Evolutionary conservation across 129 eudicot genomes (phyloP).

Genomic region (sunflower (Helianthus annuus)): DNA sequence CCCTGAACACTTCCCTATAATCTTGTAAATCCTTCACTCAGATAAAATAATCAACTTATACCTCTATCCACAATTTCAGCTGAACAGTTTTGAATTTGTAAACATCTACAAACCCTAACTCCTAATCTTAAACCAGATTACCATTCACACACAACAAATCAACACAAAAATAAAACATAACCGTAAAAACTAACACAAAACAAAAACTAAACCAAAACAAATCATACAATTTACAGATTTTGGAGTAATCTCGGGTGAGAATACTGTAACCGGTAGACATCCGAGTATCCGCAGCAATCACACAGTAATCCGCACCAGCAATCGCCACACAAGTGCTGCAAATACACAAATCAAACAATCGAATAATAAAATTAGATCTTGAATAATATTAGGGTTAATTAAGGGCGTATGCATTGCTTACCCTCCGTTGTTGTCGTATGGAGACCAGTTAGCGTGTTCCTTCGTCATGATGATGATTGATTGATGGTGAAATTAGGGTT

Average conservation of each 20-base stretch:
- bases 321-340: conserved; percentile 89
- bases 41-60: background rate
- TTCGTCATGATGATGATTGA: conserved; percentile 31
- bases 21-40: background rate
- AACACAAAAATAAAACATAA: background rate
- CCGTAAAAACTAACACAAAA: background rate
- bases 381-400: background rate
- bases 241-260: conserved; percentile 98
- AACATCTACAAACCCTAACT: conserved; percentile 26
- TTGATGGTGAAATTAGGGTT: conserved; percentile 5
- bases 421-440: conserved; percentile 59
- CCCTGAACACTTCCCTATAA: background rate
- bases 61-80: background rate
- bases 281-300: conserved; percentile 94
- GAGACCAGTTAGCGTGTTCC: conserved; percentile 52
- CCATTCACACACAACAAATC: conserved; percentile 1
- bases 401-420: conserved; percentile 1
- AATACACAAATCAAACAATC: conserved; percentile 10
- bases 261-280: conserved; percentile 96
- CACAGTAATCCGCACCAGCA: conserved; percentile 96
- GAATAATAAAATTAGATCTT: background rate
- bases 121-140: conserved; percentile 19
- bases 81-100: background rate
- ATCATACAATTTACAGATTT: conserved; percentile 81
- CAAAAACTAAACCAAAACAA: background rate